These are phyloP conservation scores for Phytophthora meadii DNA, from an alignment of 352 stramenopile genomes.

Conservation along the genomic window DNA sequence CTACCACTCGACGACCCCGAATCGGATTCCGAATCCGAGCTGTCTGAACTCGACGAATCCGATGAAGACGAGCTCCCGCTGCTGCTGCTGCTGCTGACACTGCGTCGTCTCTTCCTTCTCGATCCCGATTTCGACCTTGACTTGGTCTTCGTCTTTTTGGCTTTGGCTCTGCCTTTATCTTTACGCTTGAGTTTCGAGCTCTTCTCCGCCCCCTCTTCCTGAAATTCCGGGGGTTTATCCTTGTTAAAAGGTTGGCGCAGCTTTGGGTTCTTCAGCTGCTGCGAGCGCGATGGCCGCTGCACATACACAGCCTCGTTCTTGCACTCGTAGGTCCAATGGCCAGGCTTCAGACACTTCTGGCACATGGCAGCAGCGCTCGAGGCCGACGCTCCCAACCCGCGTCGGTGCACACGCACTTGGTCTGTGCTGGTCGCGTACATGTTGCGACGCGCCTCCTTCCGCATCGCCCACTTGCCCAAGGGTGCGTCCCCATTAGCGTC, in stretches of 20 bases:
- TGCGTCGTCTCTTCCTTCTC: constrained; percentile 34
- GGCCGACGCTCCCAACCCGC: constrained; percentile 30
- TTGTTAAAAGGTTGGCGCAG: constrained; percentile 84
- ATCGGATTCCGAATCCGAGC: constrained; percentile 13
- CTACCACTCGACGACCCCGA: constrained; percentile 40
- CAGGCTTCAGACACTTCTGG: constrained; percentile 82
- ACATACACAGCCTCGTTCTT: constrained; percentile 88
- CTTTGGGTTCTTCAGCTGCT: constrained; percentile 84
- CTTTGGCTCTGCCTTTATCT: constrained; percentile 15
- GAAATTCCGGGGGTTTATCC: constrained; percentile 69
- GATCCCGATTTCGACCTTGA: constrained; percentile 5
- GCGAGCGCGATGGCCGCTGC: constrained; percentile 74
- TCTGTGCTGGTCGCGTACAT: constrained; percentile 89
- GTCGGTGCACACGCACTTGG: constrained; percentile 65
- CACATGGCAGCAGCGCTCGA: constrained; percentile 58
- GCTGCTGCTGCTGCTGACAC: constrained; percentile 43
- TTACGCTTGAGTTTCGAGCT: constrained; percentile 38
- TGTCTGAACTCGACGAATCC: constrained; percentile 24
- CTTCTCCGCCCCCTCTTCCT: constrained; percentile 45
- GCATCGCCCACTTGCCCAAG: constrained; percentile 68
- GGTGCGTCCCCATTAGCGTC: constrained; percentile 47
- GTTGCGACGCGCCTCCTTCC: constrained; percentile 79
- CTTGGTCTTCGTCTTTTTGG: constrained; percentile 20
- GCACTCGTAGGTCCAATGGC: constrained; percentile 91
- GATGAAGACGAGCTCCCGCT: constrained; percentile 46